Percentiles rank a stretch among this genome's conserved stretches.
These are phyloP conservation scores for Epichloe uncinata DNA, from an alignment of 2,329 filamentous ascomycete genomes.

Conservation along the genomic window DNA sequence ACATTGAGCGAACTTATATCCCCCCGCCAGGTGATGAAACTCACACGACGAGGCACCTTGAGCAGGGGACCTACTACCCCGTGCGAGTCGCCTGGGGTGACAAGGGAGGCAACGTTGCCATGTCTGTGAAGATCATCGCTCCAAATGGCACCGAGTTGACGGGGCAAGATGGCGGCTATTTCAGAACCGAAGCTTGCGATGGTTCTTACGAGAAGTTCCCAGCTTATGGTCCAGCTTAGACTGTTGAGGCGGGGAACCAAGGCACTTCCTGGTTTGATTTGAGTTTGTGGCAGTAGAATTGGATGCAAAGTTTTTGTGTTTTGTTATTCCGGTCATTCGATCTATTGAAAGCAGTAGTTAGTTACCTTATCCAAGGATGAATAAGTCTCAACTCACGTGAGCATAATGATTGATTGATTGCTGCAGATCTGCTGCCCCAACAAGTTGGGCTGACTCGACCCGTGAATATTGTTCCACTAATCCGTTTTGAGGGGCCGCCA, in stretches of 20 bases:
- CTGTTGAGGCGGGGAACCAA: background rate
- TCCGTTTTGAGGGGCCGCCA: background rate
- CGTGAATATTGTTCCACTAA: too few species aligned
- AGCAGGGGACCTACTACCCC: slow-evolving; percentile 7
- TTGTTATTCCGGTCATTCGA: too few species aligned
- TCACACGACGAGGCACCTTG: slow-evolving; percentile 4
- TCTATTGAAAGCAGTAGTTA: too few species aligned
- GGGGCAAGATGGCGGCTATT: slow-evolving; percentile 6
- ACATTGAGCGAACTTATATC: slow-evolving; percentile 7
- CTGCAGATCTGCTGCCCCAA: too few species aligned
- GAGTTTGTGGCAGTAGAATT: too few species aligned
- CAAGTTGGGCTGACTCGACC: background rate
- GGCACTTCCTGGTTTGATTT: too few species aligned
- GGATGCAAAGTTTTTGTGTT: too few species aligned
- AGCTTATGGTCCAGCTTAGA: slow-evolving; percentile 4
- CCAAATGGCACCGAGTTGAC: slow-evolving; percentile 7
- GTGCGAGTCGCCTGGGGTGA: slow-evolving; percentile 6
- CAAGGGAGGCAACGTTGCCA: slow-evolving; percentile 6
- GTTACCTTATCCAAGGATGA: too few species aligned
- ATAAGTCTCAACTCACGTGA: too few species aligned
- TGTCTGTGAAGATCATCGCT: slow-evolving; percentile 7
- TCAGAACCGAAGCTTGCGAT: slow-evolving; percentile 7
- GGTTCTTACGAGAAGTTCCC: slow-evolving; percentile 7
- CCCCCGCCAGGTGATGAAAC: slow-evolving; percentile 8
- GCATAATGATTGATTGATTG: too few species aligned